A percentile compares a stretch with the other conserved stretches of the same genome.
phyloP scores from a whole-genome alignment of 108 stramenopile genomes.

The Mediolabrus comicus region DNA sequence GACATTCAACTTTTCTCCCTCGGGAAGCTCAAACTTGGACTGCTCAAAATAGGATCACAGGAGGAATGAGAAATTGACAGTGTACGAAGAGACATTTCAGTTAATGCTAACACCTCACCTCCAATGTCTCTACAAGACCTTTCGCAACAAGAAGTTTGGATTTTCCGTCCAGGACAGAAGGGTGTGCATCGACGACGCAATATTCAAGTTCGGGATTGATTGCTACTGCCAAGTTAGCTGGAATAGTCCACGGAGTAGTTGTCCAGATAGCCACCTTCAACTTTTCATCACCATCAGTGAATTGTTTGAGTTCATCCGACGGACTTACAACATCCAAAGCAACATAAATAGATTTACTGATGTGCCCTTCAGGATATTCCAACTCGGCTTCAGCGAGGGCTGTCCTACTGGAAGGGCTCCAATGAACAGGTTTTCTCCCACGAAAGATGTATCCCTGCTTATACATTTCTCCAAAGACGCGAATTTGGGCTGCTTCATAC shows the following conservation, averaged over 20 bases:
- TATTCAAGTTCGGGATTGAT: slow-evolving; percentile 91
- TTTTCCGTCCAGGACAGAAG: slow-evolving; percentile 44
- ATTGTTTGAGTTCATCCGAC: slow-evolving; percentile 59
- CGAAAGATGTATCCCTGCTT: slow-evolving; percentile 94
- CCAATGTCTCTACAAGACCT: slow-evolving; percentile 70
- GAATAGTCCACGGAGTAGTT: slow-evolving; percentile 94
- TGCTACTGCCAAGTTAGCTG: slow-evolving; percentile 94
- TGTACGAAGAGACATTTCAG: too few relatives aligned
- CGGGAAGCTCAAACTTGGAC: slow-evolving; percentile 70
- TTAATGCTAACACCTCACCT: slow-evolving; percentile 42
- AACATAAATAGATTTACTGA: slow-evolving; percentile 92
- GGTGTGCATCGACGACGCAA: slow-evolving; percentile 73
- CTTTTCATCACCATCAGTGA: slow-evolving; percentile 46
- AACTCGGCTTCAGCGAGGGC: slow-evolving; percentile 98
- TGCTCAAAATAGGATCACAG: slow-evolving; percentile 11
- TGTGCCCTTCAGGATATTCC: slow-evolving; percentile 95
- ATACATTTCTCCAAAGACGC: slow-evolving; percentile 96
- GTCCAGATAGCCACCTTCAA: slow-evolving; percentile 91
- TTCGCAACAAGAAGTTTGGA: slow-evolving; percentile 81
- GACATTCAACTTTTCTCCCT: slow-evolving; percentile 67
- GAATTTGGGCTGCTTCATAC: slow-evolving; percentile 97
- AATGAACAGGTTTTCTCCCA: slow-evolving; percentile 97
- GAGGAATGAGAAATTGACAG: too few relatives aligned
- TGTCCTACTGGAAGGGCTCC: slow-evolving; percentile 95
- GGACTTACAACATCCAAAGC: slow-evolving; percentile 78